Percentiles rank a stretch among this genome's conserved stretches.
phyloP scores from a whole-genome alignment of 1,139 yeast genomes.

The Suhomyces atakaporum region DNA sequence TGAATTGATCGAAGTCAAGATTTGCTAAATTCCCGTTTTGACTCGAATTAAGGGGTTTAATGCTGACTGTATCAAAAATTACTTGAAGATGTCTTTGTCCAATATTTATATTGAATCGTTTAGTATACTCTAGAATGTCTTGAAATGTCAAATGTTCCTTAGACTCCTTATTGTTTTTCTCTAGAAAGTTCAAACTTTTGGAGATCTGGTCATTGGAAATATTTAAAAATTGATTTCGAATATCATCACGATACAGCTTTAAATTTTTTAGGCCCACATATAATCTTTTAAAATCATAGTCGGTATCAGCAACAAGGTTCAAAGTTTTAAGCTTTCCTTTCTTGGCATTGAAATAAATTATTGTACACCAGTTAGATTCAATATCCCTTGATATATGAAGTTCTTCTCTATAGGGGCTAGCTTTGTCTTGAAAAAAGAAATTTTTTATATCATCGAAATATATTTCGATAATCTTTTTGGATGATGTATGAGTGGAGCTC shows the following conservation, averaged over 20 bases:
- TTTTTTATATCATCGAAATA: conserved; percentile 73
- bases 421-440: conserved; percentile 67
- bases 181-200: conserved; percentile 23
- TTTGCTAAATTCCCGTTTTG: conserved; percentile 22
- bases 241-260: conserved; percentile 39
- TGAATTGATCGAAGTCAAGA: conserved; percentile 63
- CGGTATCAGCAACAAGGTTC: conserved; percentile 73
- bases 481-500: no score
- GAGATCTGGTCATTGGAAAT: background rate
- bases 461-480: conserved; percentile 43
- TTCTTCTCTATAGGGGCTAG: conserved; percentile 82
- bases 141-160: conserved; percentile 56
- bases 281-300: conserved; percentile 60
- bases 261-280: conserved; percentile 57
- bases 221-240: conserved; percentile 36
- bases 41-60: background rate
- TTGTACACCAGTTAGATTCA: conserved; percentile 74
- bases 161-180: conserved; percentile 27
- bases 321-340: conserved; percentile 59
- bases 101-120: conserved; percentile 66
- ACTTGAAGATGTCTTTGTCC: conserved; percentile 31
- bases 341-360: conserved; percentile 63
- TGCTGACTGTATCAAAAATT: conserved; percentile 47
- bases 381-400: conserved; percentile 69
- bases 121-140: conserved; percentile 67